Evolutionary conservation across 1,284 basidiomycete genomes (phyloP), one percentile per base, ranked within the genome.

Genomic region (Mrakiaceae sp.): DNA sequence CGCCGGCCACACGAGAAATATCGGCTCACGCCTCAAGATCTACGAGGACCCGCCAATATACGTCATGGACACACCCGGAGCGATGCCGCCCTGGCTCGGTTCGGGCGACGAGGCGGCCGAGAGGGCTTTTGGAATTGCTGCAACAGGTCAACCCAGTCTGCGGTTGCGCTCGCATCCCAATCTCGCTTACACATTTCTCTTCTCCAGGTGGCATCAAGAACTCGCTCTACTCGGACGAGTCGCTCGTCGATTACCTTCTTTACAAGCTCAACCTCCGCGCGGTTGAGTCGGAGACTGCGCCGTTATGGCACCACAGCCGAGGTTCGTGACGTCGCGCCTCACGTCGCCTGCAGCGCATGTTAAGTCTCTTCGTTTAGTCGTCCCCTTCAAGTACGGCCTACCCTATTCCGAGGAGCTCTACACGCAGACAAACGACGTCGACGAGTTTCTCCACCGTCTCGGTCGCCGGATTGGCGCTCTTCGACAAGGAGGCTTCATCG

Each of bases 21-120:
- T 95, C 54, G 92, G 89, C 3, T 92, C 86, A 11, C 83, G 89
- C 44, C 80, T 94, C 57, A 90, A 90, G 74, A 80, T 95, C 58
- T 86, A 85, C 47, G 76, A 85, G 63, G 81, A 86, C 68, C 94
- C 87, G 3, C 80, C 86, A 5, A 87, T 97, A 14, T 98, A 98
- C 77, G 89, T 95, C 3, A 94, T 88, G 73, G 95, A 98, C 78
- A 88, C 91, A 5, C 96, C 95, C 0, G 96, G 95, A 0, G 89
- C 98, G 51, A 98, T 98, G 94, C 80, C 97, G 47, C 92, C 94
- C 4, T 98, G 88, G 76, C 82, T 98, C n/a, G 95, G 95, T 1
- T 83, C 81, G 64, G 92, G 92, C 1, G 80, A 83, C 58, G 79
- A 80, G 66, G 95, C 92, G 40, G 87, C 90, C 56, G 95, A 98